Conservation (phyloP, 495 filamentous ascomycete genomes). For the Daldinia vernicosa region DNA sequence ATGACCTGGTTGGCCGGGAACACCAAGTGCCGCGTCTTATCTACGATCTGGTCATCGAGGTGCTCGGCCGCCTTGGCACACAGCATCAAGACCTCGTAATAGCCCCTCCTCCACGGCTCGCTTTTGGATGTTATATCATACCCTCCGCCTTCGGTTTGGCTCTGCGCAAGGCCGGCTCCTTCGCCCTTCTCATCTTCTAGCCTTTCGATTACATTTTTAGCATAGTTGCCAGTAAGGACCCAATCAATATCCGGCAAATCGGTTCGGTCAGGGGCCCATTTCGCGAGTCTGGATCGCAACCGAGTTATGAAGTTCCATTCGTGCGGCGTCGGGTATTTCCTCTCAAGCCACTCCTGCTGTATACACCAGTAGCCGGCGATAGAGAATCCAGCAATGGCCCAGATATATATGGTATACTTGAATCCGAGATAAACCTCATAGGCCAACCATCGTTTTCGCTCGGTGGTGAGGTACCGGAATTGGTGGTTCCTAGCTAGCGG, state of each 20-base stretch:
- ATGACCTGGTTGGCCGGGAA: constrained; percentile 76
- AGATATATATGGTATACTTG: constrained; percentile 67
- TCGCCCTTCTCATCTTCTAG: constrained; percentile 73
- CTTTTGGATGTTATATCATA: constrained; percentile 76
- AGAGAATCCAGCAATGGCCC: constrained; percentile 62
- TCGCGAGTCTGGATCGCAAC: constrained; percentile 66
- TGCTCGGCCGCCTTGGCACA: constrained; percentile 79
- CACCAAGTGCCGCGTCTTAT: constrained; percentile 68
- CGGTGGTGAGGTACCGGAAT: constrained; percentile 78
- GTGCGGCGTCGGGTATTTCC: constrained; percentile 74
- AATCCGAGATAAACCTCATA: constrained; percentile 67
- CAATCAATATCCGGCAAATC: constrained; percentile 65
- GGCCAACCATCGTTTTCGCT: constrained; percentile 72
- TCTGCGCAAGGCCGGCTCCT: constrained; percentile 65
- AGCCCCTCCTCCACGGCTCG: constrained; percentile 83
- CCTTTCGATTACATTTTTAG: constrained; percentile 63
- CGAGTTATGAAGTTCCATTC: constrained; percentile 77
- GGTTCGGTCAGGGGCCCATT: constrained; percentile 63
- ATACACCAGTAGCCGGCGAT: constrained; percentile 65
- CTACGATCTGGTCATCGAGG: constrained; percentile 77
- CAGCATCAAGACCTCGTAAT: constrained; percentile 81
- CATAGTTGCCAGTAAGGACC: constrained; percentile 65
- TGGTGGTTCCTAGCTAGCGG: constrained; percentile 63
- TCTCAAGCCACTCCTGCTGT: constrained; percentile 74
- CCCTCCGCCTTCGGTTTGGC: constrained; percentile 46